Conservation (phyloP, 768 basidiomycete genomes). For the Stropharia rugosoannulata region DNA sequence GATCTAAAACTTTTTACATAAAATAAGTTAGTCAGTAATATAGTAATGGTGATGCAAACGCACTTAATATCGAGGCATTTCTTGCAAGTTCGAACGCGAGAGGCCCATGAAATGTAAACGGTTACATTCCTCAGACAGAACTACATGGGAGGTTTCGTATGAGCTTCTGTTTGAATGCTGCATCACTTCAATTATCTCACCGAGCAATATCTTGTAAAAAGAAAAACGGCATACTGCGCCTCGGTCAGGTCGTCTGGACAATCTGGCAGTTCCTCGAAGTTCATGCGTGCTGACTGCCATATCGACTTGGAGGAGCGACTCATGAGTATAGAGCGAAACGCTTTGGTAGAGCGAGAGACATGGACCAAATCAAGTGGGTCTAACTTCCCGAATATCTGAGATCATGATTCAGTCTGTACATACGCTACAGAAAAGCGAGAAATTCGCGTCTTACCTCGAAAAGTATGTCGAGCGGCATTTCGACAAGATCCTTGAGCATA, state of each 20-base stretch:
- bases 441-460: neutral
- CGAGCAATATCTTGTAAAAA: slow-evolving; percentile 3
- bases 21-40: too few relatives aligned
- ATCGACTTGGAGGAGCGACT: neutral
- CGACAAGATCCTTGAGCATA: neutral
- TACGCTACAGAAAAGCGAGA: too few relatives aligned
- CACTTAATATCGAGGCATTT: neutral
- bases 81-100: neutral
- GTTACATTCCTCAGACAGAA: neutral
- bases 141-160: neutral
- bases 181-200: neutral
- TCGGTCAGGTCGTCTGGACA: slow-evolving; percentile 11
- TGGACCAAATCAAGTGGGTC: neutral
- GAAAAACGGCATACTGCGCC: slow-evolving; percentile 5
- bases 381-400: neutral
- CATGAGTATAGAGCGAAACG: neutral
- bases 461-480: neutral
- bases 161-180: too few relatives aligned
- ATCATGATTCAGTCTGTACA: too few relatives aligned
- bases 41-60: neutral
- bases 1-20: neutral
- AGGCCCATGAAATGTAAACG: neutral
- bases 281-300: neutral
- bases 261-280: neutral
- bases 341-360: neutral